Evolutionary conservation across 2,329 filamentous ascomycete species (phyloP).

Genomic region (Coleophoma crateriformis): DNA sequence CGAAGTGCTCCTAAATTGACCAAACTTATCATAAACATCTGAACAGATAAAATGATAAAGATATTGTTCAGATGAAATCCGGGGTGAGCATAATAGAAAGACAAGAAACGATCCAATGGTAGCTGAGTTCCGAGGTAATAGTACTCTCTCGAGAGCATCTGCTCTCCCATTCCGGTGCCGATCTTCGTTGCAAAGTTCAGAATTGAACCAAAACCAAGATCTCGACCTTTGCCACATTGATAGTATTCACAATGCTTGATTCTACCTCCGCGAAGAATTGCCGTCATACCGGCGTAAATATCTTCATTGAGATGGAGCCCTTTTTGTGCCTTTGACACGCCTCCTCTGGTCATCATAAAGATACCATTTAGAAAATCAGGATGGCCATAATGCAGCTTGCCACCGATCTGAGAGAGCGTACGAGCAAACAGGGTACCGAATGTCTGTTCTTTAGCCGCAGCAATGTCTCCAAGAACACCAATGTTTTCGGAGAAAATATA

Average conservation of each 20-base stretch:
- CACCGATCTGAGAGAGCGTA: conserved; percentile 93
- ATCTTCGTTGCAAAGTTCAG: conserved; percentile 99
- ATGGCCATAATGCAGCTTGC: conserved; percentile 98
- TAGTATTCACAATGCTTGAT: conserved; percentile 99
- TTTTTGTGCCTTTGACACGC: conserved; percentile 98
- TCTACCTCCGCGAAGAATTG: conserved; percentile 86
- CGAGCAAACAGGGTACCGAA: conserved; percentile 99
- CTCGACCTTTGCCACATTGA: conserved; percentile 99
- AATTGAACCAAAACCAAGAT: conserved; percentile 98
- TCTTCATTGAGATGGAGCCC: conserved; percentile 99
- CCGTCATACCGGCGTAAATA: conserved; percentile 99
- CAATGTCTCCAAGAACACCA: conserved; percentile 95
- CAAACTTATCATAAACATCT: conserved; percentile 94
- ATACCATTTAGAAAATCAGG: conserved; percentile 99
- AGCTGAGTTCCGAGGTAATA: conserved; percentile 98
- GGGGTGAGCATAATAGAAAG: conserved; percentile 98
- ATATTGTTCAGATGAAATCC: conserved; percentile 99
- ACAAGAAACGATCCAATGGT: conserved; percentile 93
- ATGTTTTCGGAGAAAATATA: conserved; percentile 99
- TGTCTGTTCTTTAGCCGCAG: conserved; percentile 98
- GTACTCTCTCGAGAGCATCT: conserved; percentile 97
- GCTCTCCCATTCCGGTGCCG: conserved; percentile 99
- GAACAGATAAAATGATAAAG: conserved; percentile 98
- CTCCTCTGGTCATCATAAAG: conserved; percentile 97
- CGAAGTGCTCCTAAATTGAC: conserved; percentile 84